Evolutionary conservation across 2,329 filamentous ascomycete species (phyloP), one percentile per base, ranked within the genome.

Genomic region (Stemphylium vesicarium): DNA sequence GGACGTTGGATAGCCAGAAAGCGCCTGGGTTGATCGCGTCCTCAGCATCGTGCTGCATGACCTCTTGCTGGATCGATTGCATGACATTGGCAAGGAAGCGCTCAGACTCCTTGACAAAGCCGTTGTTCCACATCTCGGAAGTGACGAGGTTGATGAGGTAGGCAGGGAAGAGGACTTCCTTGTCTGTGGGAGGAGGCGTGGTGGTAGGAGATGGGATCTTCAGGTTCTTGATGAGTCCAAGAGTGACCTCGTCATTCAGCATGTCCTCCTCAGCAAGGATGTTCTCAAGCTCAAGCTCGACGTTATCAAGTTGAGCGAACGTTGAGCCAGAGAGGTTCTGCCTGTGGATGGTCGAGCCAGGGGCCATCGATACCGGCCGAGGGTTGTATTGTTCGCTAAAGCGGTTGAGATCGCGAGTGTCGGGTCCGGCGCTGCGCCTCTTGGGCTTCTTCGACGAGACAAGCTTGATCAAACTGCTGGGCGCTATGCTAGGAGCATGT

Each of bases 81-180:
- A 99, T 99, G 62, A 99, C 95, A 70, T 98, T 99, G 72, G 95
- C 95, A 60, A 99, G 84, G 85, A 99, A 99, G 50, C 94, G 90
- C 79, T 99, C 95, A 4, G 95, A 98, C 79, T 99, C 95, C 82
- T 99, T 99, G 68, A 99, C 95, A 73, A 97, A 99, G 41, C 95
- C 95, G 70, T 99, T 99, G 82, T 99, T 99, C 95, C 95, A 99
- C 95, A 99, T 99, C 81, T 99, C 95, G 13, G 93, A 98, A 11
- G 95, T 99, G 61, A 99, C 95, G 57, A 99, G 84, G 78, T 99
- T 99, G 82, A 99, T 99, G 68, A 99, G 88, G 77, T 98, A 99
- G 9, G 95, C 94, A 31, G 95, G 95, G 88, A 99, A 99, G 47
- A 99, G 84, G 18, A 99, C 94, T 77, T 99, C 95, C 81, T 99